Base-by-base conservation (phyloP, 1,284 basidiomycete genomes). In the Leccinum insolens region DNA sequence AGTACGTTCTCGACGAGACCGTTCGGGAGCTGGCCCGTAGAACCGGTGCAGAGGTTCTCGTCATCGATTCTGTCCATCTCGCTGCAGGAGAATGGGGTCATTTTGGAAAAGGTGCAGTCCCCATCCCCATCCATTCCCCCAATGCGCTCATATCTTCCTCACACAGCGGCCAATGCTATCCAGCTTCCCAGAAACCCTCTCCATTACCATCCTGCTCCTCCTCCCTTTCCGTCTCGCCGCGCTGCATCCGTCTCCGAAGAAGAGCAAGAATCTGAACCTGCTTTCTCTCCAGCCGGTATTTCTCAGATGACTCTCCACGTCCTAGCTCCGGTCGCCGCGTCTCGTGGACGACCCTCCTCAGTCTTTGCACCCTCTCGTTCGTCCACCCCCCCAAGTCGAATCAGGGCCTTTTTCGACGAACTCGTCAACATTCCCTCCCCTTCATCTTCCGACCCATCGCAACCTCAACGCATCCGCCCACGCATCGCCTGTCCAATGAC, bases 41-140 rank as follows among this genome's bases (percentile, higher is more conserved):
- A 67, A 88, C 89, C 3, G 86, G 85, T 37, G 87, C 94, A 17
- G 95, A 96, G 71, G 90, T 96, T 6, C 83, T 95, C 17, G 88
- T 94, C 12, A 76, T 96, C 63, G 94, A 96, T 77, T 84, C 89
- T 0, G 87, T 92, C 11, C 93, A 95, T 67, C 82, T 95, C 25
- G 91, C 93, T 65, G 95, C 91, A 14, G 92, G 92, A 6, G 89
- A 92, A 80, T 90, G 88, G 82, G 93, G 94, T 44, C 82, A 85
- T 61, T 93, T 91, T 79, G 92, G 91, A 39, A 86, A 88, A 85
- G 88, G 89, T 92, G 70, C 25, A 4, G 44, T 62, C 63, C 37
- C 79, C 72, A 3, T 52, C 25, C 62, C 44, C 39, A 39, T 65
- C 63, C n/a, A 63, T 64, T 2, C 31, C 46, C 39, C 66, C 57